Evolutionary conservation across 805 yeast genomes (phyloP).

Genomic region (Pichia phayaonensis): DNA sequence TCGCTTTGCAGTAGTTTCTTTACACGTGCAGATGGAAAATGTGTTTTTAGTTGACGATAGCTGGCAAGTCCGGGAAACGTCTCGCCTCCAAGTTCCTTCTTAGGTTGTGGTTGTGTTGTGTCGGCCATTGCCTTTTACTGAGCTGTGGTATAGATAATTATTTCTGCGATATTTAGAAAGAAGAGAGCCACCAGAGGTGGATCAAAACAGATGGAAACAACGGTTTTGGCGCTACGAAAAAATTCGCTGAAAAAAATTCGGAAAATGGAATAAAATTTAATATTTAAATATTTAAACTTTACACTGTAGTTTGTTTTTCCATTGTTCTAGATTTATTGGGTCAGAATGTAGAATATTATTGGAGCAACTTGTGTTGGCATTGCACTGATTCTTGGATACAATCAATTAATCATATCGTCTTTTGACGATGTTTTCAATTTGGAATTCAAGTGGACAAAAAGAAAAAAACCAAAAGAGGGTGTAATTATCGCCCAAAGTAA

Average conservation of each 20-base stretch:
- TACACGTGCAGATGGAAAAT: constrained; percentile 87
- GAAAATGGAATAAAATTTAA: neutral
- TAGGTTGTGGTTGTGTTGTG: neutral
- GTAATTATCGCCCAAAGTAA: too few relatives aligned
- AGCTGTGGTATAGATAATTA: neutral
- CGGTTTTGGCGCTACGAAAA: neutral
- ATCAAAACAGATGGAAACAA: neutral
- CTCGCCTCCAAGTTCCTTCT: neutral
- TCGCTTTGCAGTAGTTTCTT: constrained; percentile 97
- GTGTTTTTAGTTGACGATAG: constrained; percentile 59
- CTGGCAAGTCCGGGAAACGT: constrained; percentile 17
- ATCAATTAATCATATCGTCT: too few relatives aligned
- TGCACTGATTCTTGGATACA: too few relatives aligned
- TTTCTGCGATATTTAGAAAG: neutral
- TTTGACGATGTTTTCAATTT: too few relatives aligned
- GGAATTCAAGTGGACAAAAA: too few relatives aligned
- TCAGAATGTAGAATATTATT: too few relatives aligned
- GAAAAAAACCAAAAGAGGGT: too few relatives aligned
- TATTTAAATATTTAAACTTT: neutral
- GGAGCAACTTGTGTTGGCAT: too few relatives aligned
- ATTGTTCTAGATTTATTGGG: neutral
- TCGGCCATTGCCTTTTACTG: neutral
- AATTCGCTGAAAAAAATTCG: neutral
- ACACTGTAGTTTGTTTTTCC: neutral
- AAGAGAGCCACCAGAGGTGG: neutral